These are phyloP conservation scores for Spatholobus suberectus DNA, from an alignment of 306 rosid species.

Conservation along the genomic window DNA sequence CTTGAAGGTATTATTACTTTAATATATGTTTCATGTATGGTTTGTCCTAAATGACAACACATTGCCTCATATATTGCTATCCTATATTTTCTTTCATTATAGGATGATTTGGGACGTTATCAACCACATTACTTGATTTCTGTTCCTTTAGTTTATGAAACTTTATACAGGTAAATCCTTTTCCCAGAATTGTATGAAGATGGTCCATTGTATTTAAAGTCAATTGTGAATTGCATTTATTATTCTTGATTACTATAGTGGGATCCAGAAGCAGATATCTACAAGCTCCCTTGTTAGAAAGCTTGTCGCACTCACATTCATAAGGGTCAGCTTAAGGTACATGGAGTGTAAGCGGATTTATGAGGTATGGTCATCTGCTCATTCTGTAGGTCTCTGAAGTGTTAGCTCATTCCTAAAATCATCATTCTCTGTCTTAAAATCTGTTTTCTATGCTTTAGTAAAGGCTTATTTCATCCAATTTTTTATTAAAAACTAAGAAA, in stretches of 20 bases:
- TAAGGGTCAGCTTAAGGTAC: constrained; percentile 77
- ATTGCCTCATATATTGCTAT: constrained; percentile 13
- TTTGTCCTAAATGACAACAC: constrained; percentile 19
- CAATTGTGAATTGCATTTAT: constrained; percentile 26
- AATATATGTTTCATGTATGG: constrained; percentile 25
- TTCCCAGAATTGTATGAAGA: constrained; percentile 19
- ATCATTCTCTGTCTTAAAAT: neutral
- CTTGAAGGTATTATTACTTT: constrained; percentile 73
- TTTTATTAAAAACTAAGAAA: neutral
- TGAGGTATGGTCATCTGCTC: constrained; percentile 66
- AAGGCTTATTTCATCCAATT: neutral
- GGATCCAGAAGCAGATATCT: constrained; percentile 88
- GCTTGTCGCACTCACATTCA: constrained; percentile 79
- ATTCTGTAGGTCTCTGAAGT: constrained; percentile 20
- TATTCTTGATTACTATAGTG: constrained; percentile 54
- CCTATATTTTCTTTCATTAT: constrained; percentile 27
- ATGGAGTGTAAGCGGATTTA: constrained; percentile 89
- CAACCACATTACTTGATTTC: constrained; percentile 82
- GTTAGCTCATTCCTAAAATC: constrained; percentile 18
- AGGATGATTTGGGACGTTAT: constrained; percentile 78
- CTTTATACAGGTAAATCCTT: constrained; percentile 77
- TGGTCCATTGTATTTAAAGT: constrained; percentile 23
- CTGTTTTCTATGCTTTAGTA: constrained; percentile 18
- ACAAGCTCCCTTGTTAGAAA: constrained; percentile 68
- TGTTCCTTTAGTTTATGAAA: constrained; percentile 93